Percentiles rank a stretch among this genome's conserved stretches.
Conservation (phyloP, 768 basidiomycete species). For the Goffeauzyma gilvescens region DNA sequence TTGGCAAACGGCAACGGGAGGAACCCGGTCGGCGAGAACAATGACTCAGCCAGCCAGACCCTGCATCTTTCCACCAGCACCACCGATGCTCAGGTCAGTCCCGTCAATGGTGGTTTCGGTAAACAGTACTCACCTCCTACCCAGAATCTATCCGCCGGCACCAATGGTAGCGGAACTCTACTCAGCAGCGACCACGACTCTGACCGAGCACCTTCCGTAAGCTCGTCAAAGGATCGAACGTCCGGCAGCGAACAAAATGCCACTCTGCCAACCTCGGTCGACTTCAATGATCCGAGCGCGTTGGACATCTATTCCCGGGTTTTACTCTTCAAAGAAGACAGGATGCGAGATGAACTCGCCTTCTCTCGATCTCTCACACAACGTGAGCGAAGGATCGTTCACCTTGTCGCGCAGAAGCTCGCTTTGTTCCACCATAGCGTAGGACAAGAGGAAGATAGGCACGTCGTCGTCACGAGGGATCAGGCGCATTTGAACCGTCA, state of each 20-base stretch:
- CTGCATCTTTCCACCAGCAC: too few relatives aligned
- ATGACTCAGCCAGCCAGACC: too few relatives aligned
- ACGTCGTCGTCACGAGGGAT: slow-evolving; percentile 61
- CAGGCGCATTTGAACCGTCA: not conserved
- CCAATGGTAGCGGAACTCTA: too few relatives aligned
- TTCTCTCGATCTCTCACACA: slow-evolving; percentile 74
- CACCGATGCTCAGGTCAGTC: too few relatives aligned
- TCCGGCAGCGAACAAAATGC: too few relatives aligned
- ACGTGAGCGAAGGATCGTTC: slow-evolving; percentile 77
- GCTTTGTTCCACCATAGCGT: slow-evolving; percentile 87
- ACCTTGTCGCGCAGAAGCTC: slow-evolving; percentile 87
- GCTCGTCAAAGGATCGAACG: too few relatives aligned
- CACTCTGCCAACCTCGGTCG: too few relatives aligned
- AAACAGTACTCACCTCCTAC: too few relatives aligned
- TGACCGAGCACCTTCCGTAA: not conserved
- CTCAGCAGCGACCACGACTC: too few relatives aligned
- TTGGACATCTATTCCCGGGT: slow-evolving; percentile 95
- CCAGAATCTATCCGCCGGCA: too few relatives aligned
- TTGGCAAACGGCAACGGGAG: slow-evolving; percentile 3
- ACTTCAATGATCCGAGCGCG: slow-evolving; percentile 86
- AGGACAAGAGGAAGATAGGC: slow-evolving; percentile 76
- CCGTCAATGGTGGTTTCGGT: too few relatives aligned
- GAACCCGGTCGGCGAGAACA: too few relatives aligned
- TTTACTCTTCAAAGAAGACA: slow-evolving; percentile 90
- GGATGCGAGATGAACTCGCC: slow-evolving; percentile 89